phyloP scores from a whole-genome alignment of 768 basidiomycete genomes.

The Paxillus ammoniavirescens region DNA sequence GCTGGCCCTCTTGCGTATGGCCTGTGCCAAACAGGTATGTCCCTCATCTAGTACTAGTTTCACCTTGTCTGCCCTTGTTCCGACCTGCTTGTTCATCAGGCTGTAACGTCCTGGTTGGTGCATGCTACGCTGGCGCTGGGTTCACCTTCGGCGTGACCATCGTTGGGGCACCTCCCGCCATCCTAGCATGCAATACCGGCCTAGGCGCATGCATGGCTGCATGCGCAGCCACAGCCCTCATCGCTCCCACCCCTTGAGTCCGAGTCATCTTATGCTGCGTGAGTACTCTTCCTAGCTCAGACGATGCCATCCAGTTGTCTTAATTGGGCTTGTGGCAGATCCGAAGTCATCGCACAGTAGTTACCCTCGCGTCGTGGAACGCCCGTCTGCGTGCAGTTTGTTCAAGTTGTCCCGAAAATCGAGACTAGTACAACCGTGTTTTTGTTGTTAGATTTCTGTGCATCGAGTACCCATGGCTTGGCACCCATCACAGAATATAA shows the following conservation, averaged over 20 bases:
- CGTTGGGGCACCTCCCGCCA: conserved; percentile 17
- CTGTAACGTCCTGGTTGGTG: conserved; percentile 18
- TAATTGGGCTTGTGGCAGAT: too few relatives aligned
- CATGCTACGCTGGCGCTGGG: conserved; percentile 25
- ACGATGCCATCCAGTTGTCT: too few relatives aligned
- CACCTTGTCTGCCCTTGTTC: not conserved
- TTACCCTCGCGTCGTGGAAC: too few relatives aligned
- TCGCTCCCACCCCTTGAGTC: conserved; percentile 24
- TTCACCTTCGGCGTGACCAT: conserved; percentile 23
- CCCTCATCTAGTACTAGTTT: too few relatives aligned
- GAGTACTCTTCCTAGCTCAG: too few relatives aligned
- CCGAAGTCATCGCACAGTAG: too few relatives aligned
- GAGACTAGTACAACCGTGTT: too few relatives aligned
- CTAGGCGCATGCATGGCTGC: conserved; percentile 25
- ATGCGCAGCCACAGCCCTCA: conserved; percentile 17
- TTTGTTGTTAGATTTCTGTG: too few relatives aligned
- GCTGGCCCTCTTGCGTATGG: conserved; percentile 24
- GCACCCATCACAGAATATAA: too few relatives aligned
- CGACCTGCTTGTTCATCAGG: conserved; percentile 9
- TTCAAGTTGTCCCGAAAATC: too few relatives aligned
- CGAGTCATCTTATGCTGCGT: conserved; percentile 4
- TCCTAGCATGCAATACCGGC: conserved; percentile 21
- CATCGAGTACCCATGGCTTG: too few relatives aligned
- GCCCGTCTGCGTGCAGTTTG: too few relatives aligned
- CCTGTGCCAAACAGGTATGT: conserved; percentile 24